phyloP scores from a whole-genome alignment of 495 filamentous ascomycete species.

The Geopyxis carbonaria region DNA sequence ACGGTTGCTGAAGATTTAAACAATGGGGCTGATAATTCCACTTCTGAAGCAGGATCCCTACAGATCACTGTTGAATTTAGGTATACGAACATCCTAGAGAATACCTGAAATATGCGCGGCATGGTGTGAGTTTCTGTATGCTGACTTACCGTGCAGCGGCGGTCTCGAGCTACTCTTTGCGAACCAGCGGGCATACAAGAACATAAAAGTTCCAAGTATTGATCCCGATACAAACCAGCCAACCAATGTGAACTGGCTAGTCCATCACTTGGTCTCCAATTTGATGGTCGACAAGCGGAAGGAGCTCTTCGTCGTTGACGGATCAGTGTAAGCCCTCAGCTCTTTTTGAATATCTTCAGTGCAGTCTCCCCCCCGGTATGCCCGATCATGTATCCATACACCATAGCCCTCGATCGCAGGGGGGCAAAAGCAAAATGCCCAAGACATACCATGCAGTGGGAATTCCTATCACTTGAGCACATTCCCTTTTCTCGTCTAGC shows the following conservation, averaged over 20 bases:
- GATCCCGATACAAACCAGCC: constrained; percentile 33
- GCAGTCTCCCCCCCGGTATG: too few species aligned
- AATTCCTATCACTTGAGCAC: too few species aligned
- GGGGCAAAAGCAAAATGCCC: too few species aligned
- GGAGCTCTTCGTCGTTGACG: constrained; percentile 78
- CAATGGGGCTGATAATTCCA: too few species aligned
- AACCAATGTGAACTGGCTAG: constrained; percentile 55
- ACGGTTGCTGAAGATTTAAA: too few species aligned
- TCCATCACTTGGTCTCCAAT: constrained; percentile 63
- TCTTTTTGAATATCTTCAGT: too few species aligned
- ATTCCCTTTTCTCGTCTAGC: too few species aligned
- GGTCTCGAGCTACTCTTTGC: constrained; percentile 92
- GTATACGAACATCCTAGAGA: constrained; percentile 2
- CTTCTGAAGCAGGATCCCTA: too few species aligned
- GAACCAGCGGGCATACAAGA: constrained; percentile 53
- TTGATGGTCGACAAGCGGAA: constrained; percentile 71
- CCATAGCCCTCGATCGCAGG: too few species aligned
- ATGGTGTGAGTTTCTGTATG: background rate
- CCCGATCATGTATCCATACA: too few species aligned
- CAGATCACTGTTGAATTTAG: constrained; percentile 21
- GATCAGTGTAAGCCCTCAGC: constrained; percentile 76
- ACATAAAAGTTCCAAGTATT: constrained; percentile 49
- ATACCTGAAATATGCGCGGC: background rate
- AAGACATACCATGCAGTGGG: too few species aligned
- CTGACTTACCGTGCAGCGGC: constrained; percentile 40